phyloP scores from a whole-genome alignment of 1,139 yeast genomes.

The Candida albicans region DNA sequence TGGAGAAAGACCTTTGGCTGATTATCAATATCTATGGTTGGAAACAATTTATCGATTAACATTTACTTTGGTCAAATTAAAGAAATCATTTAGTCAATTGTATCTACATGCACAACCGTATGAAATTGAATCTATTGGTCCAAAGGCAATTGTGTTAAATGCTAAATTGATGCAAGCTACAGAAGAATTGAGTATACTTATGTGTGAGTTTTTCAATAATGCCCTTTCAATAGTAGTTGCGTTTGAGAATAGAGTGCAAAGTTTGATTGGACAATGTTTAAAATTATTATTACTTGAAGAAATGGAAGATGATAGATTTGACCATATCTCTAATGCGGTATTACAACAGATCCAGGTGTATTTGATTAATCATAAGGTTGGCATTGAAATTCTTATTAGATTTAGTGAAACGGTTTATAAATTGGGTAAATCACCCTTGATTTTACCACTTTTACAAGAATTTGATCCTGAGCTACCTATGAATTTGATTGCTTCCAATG shows the following conservation, averaged over 20 bases:
- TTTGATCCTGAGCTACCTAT: conserved; percentile 25
- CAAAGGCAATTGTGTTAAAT: conserved; percentile 1
- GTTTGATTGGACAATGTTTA: conserved; percentile 11
- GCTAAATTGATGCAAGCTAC: conserved; percentile 3
- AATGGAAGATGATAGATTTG: conserved; percentile 12
- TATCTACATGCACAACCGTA: conserved; percentile 7
- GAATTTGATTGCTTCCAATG: conserved; percentile 16
- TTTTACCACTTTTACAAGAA: conserved; percentile 18
- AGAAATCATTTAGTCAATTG: conserved; percentile 4
- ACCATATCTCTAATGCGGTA: conserved; percentile 7
- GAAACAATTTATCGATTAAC: conserved; percentile 7
- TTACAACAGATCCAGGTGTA: conserved; percentile 9
- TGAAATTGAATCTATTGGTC: conserved; percentile 9
- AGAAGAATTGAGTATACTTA: conserved; percentile 1
- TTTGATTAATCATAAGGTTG: conserved; percentile 5
- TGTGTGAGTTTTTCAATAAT: conserved; percentile 2
- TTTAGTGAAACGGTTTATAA: conserved; percentile 25
- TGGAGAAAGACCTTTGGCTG: conserved; percentile 1
- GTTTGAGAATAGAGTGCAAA: conserved; percentile 3
- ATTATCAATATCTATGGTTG: conserved; percentile 13
- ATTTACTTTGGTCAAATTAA: conserved; percentile 4
- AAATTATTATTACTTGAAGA: conserved; percentile 20
- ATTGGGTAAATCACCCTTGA: conserved; percentile 23
- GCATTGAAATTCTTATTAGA: conserved; percentile 19
- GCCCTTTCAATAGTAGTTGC: not conserved